Base-by-base conservation (phyloP, 192 early-diverging fungal genomes). In the Coemansia sp. region DNA sequence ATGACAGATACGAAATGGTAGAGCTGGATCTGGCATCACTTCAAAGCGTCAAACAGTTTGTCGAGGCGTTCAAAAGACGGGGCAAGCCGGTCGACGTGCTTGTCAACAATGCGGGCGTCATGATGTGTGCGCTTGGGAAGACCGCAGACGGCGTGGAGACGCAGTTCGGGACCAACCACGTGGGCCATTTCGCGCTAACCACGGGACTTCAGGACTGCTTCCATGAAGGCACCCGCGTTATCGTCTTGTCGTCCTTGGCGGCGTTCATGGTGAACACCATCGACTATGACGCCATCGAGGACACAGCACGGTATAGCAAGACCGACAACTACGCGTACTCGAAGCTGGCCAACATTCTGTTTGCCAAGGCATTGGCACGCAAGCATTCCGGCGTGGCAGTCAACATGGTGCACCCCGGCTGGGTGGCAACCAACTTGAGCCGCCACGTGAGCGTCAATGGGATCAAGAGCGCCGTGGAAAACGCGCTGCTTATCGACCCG, bases 81-180 rank as follows among this genome's bases (percentile, higher is more conserved):
- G 63, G 61, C 20, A 16, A 48, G 10, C 21, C 67, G 12, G 46
- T 86, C 16, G 69, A 84, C 30, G n/a, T 78, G 1, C 41, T 86
- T 33, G 76, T 86, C 5, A 64, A 68, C 67, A 86, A 84, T 43
- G 82, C 85, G 23, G 87, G 87, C 12, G 83, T 92, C 21, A 91
- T 92, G 89, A 73, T 72, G 36, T 66, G 77, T 9, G 88, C 90
- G 5, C 83, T 74, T 20, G 51, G 65, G 0, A 78, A 85, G 39
- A 79, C 85, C 36, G 71, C 62, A 26, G 85, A 92, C 43, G 87
- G 85, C 21, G 86, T 91, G n/a, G 91, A 91, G 76, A 38, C 72
- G 60, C 89, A 91, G 67, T 87, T 90, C 48, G 84, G 81, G 11
- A 88, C 85, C 18, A 92, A 92, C 81, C 88, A 91, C 49, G 60